Base-by-base conservation (phyloP, 1,284 basidiomycete genomes). In the Sporisorium scitamineum region DNA sequence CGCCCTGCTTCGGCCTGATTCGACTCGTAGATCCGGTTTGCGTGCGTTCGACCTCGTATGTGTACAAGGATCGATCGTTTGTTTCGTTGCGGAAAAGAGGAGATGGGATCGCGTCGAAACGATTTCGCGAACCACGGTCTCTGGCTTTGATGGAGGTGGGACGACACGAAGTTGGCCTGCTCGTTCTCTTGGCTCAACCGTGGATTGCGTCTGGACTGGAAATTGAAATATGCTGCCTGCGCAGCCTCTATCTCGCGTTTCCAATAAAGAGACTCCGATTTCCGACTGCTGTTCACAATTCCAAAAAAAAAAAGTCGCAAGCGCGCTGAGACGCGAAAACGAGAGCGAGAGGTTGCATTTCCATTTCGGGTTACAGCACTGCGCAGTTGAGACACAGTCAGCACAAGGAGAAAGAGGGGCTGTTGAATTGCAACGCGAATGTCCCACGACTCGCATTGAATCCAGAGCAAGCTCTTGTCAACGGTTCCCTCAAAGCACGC, bases 211-310 rank as follows among this genome's bases (percentile, higher is more conserved):
- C 34, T 34, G 34, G 11, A 7, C 5, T 34, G 34, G 34, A 42
- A 42, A 16, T 9, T 8, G 13, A 20, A 50, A 50, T 18, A 50
- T 11, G 48, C 29, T n/a, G 29, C 24, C 29, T 31, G 48, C 48
- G 20, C 18, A 50, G 29, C 27, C 48, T 50, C 27, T 50, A 29
- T 32, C 29, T 50, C 48, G 48, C 29, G 48, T 50, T 50, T 50
- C 24, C 39, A n/a, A n/a, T 20, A 4, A 42, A 14, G 24, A 20
- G 27, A 31, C 48, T 50, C 48, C 48, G 48, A 50, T 50, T 50
- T 22, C 48, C 48, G 48, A 29, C n/a, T n/a, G 16, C 45, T 16
- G 27, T 39, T 5, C n/a, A n/a, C 18, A 50, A 50, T 50, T 31
- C 48, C 18, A 50, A 27, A 50, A n/a, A n/a, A n/a, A n/a, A n/a